A percentile compares a stretch with the other conserved stretches of the same genome.
These are phyloP conservation scores for Teunomyces kruisii DNA, from an alignment of 805 yeast species.

Conservation along the genomic window DNA sequence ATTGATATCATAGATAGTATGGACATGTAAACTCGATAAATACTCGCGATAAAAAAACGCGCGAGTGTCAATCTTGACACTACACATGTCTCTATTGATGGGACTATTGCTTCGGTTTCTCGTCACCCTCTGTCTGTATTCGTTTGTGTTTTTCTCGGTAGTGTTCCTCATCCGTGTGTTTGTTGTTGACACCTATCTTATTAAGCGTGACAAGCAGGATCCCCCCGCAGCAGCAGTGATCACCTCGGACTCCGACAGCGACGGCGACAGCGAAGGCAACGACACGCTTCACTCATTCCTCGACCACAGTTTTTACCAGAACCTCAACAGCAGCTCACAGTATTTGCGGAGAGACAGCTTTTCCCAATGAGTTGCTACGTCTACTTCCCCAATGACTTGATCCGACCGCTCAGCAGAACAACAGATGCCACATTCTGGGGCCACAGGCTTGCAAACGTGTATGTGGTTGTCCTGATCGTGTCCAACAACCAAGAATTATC, in stretches of 20 bases:
- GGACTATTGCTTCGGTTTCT: neutral
- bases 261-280: constrained; percentile 4
- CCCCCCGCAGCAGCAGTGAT: neutral
- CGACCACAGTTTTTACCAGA: constrained; percentile 22
- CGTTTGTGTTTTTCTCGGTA: neutral
- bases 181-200: constrained; percentile 1
- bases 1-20: too few species aligned
- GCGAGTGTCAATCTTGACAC: neutral
- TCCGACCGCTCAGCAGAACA: constrained; percentile 6
- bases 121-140: neutral
- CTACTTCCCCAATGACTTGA: constrained; percentile 36
- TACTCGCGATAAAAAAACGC: neutral
- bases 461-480: constrained; percentile 8
- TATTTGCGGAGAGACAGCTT: constrained; percentile 43
- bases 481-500: neutral
- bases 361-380: constrained; percentile 28
- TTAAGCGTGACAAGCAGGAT: neutral
- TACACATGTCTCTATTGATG: neutral
- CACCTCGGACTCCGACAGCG: constrained; percentile 6
- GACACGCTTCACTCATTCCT: constrained; percentile 5
- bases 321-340: constrained; percentile 43
- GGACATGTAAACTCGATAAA: too few species aligned
- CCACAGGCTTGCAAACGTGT: constrained; percentile 20
- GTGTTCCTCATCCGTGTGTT: neutral
- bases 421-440: constrained; percentile 20